Conservation (phyloP, 2,329 filamentous ascomycete genomes). For the Microsporum audouinii region DNA sequence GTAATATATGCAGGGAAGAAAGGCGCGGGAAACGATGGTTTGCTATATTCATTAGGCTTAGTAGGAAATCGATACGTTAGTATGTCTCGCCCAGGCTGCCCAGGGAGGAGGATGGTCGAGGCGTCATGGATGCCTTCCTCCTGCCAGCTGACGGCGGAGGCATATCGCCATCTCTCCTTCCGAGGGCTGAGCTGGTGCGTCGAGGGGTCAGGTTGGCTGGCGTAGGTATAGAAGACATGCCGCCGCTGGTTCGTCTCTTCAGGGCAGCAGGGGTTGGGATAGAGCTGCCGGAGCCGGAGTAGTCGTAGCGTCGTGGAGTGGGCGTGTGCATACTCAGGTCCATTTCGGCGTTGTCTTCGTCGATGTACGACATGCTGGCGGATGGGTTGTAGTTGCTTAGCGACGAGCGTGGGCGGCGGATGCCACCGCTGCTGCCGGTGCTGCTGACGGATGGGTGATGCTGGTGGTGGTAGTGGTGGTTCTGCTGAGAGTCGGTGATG, state of each 20-base stretch:
- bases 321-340: conserved; percentile 32
- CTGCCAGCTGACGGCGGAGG: conserved; percentile 35
- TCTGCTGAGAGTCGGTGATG: neutral
- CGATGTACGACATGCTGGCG: conserved; percentile 46
- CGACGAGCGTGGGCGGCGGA: conserved; percentile 56
- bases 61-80: neutral
- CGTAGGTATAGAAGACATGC: conserved; percentile 27
- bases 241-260: conserved; percentile 43
- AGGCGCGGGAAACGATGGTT: neutral
- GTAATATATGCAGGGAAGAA: neutral
- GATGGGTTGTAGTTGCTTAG: conserved; percentile 53
- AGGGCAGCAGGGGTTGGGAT: conserved; percentile 40
- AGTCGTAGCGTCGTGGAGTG: conserved; percentile 28
- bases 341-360: conserved; percentile 41
- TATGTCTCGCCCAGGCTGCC: conserved; percentile 13
- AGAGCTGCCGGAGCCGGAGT: conserved; percentile 30
- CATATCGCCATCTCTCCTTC: conserved; percentile 34
- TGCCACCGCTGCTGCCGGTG: neutral
- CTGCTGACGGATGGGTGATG: neutral
- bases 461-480: neutral
- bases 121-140: neutral
- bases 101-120: neutral
- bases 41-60: neutral
- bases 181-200: conserved; percentile 28
- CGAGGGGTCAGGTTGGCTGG: conserved; percentile 19